A percentile compares a stretch with the other conserved stretches of the same genome.
Conservation (phyloP, 331 rosid genomes). For the Pyrus hybrid region DNA sequence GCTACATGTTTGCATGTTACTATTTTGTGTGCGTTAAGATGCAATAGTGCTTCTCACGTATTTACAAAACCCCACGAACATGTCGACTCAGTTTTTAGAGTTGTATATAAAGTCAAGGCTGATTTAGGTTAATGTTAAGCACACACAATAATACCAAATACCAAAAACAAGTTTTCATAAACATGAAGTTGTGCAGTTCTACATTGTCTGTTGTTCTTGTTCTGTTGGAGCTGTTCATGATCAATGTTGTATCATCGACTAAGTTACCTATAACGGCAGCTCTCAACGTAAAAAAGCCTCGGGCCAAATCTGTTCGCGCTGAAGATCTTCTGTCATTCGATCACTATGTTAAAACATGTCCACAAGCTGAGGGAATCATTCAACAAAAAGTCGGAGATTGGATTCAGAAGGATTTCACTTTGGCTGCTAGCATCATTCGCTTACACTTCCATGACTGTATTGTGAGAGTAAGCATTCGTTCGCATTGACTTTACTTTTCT, state of each 20-base stretch:
- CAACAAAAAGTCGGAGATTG: slow-evolving; percentile 49
- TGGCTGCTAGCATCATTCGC: slow-evolving; percentile 69
- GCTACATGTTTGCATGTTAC: slow-evolving; percentile 42
- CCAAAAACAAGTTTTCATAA: background rate
- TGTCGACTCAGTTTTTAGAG: background rate
- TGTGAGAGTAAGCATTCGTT: slow-evolving; percentile 37
- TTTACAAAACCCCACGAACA: background rate
- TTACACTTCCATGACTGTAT: slow-evolving; percentile 83
- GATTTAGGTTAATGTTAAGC: background rate
- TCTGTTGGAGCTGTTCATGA: slow-evolving; percentile 2
- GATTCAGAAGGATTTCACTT: slow-evolving; percentile 52
- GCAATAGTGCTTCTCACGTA: slow-evolving; percentile 45
- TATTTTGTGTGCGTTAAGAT: background rate
- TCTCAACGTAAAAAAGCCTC: background rate
- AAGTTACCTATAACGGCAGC: background rate
- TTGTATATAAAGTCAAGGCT: background rate
- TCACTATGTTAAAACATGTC: slow-evolving; percentile 48
- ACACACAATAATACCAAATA: background rate
- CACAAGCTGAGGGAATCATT: slow-evolving; percentile 66
- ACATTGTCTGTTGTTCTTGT: slow-evolving; percentile 17
- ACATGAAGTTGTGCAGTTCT: slow-evolving; percentile 36
- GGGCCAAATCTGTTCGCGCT: background rate
- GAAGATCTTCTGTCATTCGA: slow-evolving; percentile 33
- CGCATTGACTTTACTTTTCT: background rate
- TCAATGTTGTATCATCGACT: background rate